Conservation (phyloP, 805 yeast genomes). For the Sugiyamaella boreocaroliniensis region DNA sequence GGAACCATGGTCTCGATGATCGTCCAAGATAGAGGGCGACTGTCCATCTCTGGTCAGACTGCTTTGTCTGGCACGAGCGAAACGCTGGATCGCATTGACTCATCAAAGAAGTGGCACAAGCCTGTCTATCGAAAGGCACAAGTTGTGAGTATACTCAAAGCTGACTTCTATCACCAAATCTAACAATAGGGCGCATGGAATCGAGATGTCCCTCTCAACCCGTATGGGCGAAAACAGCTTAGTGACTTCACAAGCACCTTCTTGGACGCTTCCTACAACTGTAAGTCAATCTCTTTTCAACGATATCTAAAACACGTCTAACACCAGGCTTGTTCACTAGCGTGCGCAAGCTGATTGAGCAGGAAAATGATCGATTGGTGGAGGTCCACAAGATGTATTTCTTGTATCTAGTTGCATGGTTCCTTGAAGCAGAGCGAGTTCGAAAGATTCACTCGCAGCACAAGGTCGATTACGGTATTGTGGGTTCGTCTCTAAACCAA, state of each 20-base stretch:
- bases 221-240: constrained; percentile 29
- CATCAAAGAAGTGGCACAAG: constrained; percentile 58
- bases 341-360: constrained; percentile 42
- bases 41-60: constrained; percentile 69
- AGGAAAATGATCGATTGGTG: constrained; percentile 29
- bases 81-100: constrained; percentile 59
- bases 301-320: background rate
- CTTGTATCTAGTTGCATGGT: constrained; percentile 65
- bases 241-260: constrained; percentile 49
- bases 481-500: constrained; percentile 47
- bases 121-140: constrained; percentile 17
- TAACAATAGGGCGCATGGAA: constrained; percentile 19
- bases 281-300: constrained; percentile 1
- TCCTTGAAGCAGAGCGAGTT: constrained; percentile 55
- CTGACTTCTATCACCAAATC: background rate
- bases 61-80: constrained; percentile 46
- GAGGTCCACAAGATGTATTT: constrained; percentile 37
- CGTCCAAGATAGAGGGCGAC: constrained; percentile 48
- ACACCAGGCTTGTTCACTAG: constrained; percentile 40
- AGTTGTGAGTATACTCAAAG: background rate
- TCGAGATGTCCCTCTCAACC: constrained; percentile 18
- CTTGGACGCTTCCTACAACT: constrained; percentile 69
- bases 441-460: constrained; percentile 20
- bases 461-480: constrained; percentile 26
- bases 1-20: constrained; percentile 78